phyloP scores from a whole-genome alignment of 179 eudicot genomes.

The Patellifolia procumbens region DNA sequence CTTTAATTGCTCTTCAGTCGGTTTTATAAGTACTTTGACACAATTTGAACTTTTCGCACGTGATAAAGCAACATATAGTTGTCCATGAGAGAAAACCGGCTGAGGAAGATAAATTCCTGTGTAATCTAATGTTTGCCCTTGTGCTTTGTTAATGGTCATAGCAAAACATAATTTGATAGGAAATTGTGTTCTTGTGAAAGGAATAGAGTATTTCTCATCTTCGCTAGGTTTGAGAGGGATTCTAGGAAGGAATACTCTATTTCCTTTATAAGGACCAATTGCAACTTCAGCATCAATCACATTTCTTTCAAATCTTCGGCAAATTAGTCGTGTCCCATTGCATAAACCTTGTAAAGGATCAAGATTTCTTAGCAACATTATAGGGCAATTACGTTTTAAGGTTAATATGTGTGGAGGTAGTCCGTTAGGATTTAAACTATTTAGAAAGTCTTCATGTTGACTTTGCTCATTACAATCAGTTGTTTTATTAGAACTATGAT shows the following conservation, averaged over 20 bases:
- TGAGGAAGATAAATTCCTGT: slow-evolving; percentile 18
- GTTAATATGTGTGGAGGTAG: too few relatives aligned
- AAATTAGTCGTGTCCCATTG: slow-evolving; percentile 2
- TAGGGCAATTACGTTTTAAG: background rate
- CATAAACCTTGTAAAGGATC: slow-evolving; percentile 8
- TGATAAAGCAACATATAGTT: slow-evolving; percentile 21
- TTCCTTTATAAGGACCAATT: too few relatives aligned
- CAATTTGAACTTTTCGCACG: background rate
- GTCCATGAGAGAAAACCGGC: slow-evolving; percentile 27
- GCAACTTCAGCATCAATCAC: background rate
- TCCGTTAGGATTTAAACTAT: background rate
- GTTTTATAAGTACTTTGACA: background rate
- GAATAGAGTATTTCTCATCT: slow-evolving; percentile 6
- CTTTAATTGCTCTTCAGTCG: background rate
- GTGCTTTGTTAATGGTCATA: slow-evolving; percentile 25
- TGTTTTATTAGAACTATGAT: background rate
- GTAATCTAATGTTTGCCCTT: slow-evolving; percentile 22
- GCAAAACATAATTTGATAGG: slow-evolving; percentile 21
- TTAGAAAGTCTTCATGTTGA: background rate
- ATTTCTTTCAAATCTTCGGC: background rate
- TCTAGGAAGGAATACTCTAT: slow-evolving; percentile 17
- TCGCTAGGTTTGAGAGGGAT: slow-evolving; percentile 11
- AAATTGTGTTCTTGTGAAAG: slow-evolving; percentile 10
- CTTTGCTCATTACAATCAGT: background rate
- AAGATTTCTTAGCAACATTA: background rate